These are phyloP conservation scores for Benincasa hispida DNA, from an alignment of 306 rosid genomes.

Conservation along the genomic window DNA sequence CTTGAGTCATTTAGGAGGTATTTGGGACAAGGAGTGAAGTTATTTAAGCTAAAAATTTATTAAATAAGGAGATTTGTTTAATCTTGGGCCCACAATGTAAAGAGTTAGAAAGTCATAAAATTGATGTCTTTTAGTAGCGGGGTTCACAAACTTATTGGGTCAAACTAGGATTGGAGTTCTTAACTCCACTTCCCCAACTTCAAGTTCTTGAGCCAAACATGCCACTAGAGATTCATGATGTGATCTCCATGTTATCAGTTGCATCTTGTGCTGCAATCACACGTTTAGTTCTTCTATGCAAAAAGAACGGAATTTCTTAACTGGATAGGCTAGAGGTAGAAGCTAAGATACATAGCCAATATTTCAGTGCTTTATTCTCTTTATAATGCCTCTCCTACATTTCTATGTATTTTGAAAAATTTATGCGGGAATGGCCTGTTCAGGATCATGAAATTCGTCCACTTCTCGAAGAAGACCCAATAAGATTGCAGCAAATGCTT, in stretches of 20 bases:
- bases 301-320: neutral
- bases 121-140: no score
- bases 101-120: no score
- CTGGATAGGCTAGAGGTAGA: neutral
- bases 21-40: no score
- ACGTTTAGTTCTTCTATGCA: neutral
- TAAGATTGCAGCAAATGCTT: slow-evolving; percentile 52
- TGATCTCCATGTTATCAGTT: neutral
- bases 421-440: slow-evolving; percentile 1
- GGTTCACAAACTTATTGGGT: no score
- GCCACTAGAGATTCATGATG: neutral
- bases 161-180: no score
- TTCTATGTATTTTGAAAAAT: neutral
- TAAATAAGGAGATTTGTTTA: no score
- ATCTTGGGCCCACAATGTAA: no score
- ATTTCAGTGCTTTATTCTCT: neutral
- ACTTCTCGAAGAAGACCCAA: slow-evolving; percentile 55
- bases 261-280: neutral
- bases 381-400: neutral
- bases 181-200: no score
- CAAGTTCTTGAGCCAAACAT: no score
- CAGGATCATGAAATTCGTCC: slow-evolving; percentile 56
- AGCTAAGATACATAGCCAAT: neutral
- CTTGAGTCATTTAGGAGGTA: neutral
- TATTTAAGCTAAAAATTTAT: no score